phyloP scores from a whole-genome alignment of 2,329 filamentous ascomycete species.

The Sporothrix brunneoviolacea region DNA sequence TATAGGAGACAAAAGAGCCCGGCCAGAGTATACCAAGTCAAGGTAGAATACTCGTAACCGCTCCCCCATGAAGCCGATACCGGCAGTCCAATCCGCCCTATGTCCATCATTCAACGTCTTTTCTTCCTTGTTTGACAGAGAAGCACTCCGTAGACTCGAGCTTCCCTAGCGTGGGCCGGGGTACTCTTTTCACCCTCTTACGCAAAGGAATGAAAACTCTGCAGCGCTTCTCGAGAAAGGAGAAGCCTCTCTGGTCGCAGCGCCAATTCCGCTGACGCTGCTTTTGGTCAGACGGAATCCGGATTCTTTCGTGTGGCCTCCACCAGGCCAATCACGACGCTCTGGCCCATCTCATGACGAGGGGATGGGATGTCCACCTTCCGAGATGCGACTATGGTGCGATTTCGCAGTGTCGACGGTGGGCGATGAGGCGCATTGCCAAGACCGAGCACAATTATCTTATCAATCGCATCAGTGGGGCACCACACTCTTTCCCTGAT shows the following conservation, averaged over 20 bases:
- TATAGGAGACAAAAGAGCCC: no score
- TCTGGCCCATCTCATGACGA: conserved; percentile 3
- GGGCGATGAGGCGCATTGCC: neutral
- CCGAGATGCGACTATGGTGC: conserved; percentile 13
- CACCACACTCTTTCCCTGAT: neutral
- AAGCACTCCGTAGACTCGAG: no score
- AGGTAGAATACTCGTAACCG: no score
- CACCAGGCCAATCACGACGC: conserved; percentile 8
- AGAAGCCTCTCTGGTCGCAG: neutral
- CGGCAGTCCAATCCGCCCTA: neutral
- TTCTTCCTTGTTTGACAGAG: no score
- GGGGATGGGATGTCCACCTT: neutral
- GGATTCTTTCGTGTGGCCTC: conserved; percentile 2
- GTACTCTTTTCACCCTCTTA: neutral
- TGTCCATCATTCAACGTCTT: no score
- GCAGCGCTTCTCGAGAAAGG: neutral
- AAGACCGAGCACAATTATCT: conserved; percentile 20
- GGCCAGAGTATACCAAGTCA: no score
- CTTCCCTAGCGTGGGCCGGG: no score
- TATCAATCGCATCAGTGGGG: conserved; percentile 24
- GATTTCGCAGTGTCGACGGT: conserved; percentile 9
- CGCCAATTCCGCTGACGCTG: conserved; percentile 17
- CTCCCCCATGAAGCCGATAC: conserved; percentile 4
- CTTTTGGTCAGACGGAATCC: conserved; percentile 15
- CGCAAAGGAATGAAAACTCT: conserved; percentile 8